Evolutionary conservation across 768 basidiomycete genomes (phyloP).

Genomic region (Erythrobasidium yunnanense): DNA sequence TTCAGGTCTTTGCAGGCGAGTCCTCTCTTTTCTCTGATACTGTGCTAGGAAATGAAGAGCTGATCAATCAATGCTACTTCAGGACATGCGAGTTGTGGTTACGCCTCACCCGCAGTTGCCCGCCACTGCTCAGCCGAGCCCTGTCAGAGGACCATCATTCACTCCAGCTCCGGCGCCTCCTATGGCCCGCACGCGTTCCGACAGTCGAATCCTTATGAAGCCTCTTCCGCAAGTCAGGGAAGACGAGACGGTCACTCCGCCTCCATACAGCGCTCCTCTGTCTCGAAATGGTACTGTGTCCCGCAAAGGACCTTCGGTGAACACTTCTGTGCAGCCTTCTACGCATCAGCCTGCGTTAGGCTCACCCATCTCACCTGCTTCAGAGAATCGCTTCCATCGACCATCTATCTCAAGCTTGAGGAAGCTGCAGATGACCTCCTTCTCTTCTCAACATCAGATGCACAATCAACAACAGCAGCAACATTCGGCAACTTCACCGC

Average conservation of each 20-base stretch:
- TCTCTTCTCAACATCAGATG: not conserved
- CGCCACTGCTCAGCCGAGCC: not conserved
- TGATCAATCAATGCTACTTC: too few relatives aligned
- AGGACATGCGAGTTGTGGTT: constrained; percentile 14
- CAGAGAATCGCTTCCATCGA: not conserved
- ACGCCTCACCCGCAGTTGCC: constrained; percentile 20
- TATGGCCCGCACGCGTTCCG: not conserved
- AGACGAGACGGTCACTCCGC: not conserved
- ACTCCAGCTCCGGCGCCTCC: not conserved
- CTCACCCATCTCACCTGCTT: not conserved
- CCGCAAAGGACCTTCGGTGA: too few relatives aligned
- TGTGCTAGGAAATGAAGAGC: too few relatives aligned
- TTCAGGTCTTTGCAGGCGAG: too few relatives aligned
- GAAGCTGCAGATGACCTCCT: not conserved
- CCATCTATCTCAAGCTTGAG: not conserved
- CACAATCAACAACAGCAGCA: not conserved
- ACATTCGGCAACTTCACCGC: not conserved
- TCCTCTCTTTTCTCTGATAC: too few relatives aligned
- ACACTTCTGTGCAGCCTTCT: not conserved
- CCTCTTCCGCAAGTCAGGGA: not conserved
- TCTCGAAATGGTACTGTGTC: too few relatives aligned
- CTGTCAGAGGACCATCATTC: not conserved
- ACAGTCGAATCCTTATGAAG: not conserved
- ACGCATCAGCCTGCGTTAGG: not conserved
- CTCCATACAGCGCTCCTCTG: not conserved